These are phyloP conservation scores for Magnolia officinalis DNA, from an alignment of 164 flowering plant genomes.

Conservation along the genomic window DNA sequence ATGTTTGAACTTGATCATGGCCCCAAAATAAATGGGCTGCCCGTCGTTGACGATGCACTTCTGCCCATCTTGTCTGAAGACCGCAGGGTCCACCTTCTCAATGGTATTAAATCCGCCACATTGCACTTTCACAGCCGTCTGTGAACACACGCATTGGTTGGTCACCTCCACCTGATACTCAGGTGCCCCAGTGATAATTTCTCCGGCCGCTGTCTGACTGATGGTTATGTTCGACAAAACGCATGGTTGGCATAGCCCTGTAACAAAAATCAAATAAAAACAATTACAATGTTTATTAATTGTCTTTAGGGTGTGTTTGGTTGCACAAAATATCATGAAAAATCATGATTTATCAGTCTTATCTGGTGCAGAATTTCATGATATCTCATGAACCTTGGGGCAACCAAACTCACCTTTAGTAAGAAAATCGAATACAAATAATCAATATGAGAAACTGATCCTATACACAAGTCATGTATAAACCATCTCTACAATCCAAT, in stretches of 20 bases:
- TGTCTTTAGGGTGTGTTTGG: no score
- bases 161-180: conserved; percentile 9
- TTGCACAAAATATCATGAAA: no score
- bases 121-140: neutral
- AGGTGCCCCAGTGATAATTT: neutral
- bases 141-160: conserved; percentile 5
- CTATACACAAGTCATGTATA: no score
- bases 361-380: no score
- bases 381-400: no score
- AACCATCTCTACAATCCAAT: no score
- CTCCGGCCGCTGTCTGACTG: neutral
- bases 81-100: neutral
- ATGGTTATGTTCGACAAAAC: neutral
- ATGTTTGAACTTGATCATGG: neutral
- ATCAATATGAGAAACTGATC: no score
- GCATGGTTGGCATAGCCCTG: conserved; percentile 1
- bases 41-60: conserved; percentile 7
- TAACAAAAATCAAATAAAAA: neutral
- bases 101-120: conserved; percentile 3
- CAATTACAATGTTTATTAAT: no score
- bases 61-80: conserved; percentile 1
- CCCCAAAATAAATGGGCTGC: neutral
- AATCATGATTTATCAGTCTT: no score
- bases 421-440: no score
- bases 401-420: no score